Percentiles rank a stretch among this genome's conserved stretches.
These are phyloP conservation scores for Centella asiatica DNA, from an alignment of 129 eudicot genomes.

Conservation along the genomic window DNA sequence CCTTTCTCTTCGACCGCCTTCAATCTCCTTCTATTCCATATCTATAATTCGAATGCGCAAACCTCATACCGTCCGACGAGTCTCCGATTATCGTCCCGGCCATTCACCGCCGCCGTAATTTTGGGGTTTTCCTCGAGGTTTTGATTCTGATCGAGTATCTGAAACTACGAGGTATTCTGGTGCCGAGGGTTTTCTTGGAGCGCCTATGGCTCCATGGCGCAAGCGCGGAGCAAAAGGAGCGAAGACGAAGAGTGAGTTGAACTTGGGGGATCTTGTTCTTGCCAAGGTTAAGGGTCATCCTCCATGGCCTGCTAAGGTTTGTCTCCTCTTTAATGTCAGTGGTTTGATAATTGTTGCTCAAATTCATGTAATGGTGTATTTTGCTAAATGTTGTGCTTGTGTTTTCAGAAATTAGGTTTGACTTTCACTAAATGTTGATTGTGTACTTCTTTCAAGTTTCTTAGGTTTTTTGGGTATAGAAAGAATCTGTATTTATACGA, in stretches of 20 bases:
- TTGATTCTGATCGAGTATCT: constrained; percentile 19
- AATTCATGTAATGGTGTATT: not conserved
- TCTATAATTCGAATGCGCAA: constrained; percentile 16
- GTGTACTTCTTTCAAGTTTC: not conserved
- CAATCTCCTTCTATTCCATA: constrained; percentile 21
- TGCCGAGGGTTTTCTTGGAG: constrained; percentile 19
- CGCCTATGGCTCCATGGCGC: constrained; percentile 86
- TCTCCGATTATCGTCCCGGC: not conserved
- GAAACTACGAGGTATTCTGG: constrained; percentile 3
- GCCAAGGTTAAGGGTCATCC: constrained; percentile 97
- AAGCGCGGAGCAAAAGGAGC: constrained; percentile 75
- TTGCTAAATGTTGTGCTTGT: not conserved
- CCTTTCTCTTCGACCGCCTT: constrained; percentile 58
- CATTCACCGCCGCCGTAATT: constrained; percentile 14
- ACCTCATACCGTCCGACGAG: not conserved
- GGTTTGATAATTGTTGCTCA: not conserved
- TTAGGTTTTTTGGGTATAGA: not conserved
- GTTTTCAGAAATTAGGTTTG: constrained; percentile 10
- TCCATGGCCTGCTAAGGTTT: constrained; percentile 98
- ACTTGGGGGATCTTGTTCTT: constrained; percentile 91
- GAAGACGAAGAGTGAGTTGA: constrained; percentile 43
- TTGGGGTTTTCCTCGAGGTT: constrained; percentile 9
- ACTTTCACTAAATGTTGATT: not conserved
- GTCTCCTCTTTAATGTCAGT: constrained; percentile 10
- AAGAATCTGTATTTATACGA: not conserved